Conservation (phyloP, 495 filamentous ascomycete species). For the Aspergillus wentii region DNA sequence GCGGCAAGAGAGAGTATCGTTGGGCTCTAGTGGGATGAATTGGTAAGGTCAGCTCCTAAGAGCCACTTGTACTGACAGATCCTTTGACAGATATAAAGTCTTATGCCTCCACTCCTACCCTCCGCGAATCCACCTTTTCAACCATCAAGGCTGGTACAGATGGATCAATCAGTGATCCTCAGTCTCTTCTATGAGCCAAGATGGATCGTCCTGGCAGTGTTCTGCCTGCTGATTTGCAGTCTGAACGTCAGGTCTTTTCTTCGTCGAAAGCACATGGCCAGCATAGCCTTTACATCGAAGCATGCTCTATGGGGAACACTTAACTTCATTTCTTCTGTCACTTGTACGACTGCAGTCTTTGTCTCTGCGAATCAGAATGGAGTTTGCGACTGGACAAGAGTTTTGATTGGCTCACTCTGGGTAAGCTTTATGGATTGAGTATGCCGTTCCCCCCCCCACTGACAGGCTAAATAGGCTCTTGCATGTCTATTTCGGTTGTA, state of each 20-base stretch:
- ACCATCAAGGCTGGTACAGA: no score
- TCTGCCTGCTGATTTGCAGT: background rate
- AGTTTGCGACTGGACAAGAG: background rate
- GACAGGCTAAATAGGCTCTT: background rate
- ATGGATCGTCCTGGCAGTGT: background rate
- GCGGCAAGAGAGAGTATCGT: no score
- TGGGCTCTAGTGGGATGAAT: no score
- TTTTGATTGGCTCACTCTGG: background rate
- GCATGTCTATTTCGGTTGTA: background rate
- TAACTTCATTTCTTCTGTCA: background rate
- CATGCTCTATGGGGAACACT: background rate
- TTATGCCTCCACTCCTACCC: no score
- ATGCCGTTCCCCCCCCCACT: background rate
- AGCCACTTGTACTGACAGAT: no score
- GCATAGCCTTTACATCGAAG: background rate
- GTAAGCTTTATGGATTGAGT: no score
- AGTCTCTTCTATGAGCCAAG: no score
- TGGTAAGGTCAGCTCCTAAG: no score
- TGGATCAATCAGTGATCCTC: no score
- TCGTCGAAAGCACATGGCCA: background rate
- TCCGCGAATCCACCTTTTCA: no score
- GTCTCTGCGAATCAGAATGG: background rate
- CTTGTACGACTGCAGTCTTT: background rate
- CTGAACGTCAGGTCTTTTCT: background rate
- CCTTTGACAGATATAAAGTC: no score